phyloP scores from a whole-genome alignment of 2,329 filamentous ascomycete genomes.

The Xylariales sp. region DNA sequence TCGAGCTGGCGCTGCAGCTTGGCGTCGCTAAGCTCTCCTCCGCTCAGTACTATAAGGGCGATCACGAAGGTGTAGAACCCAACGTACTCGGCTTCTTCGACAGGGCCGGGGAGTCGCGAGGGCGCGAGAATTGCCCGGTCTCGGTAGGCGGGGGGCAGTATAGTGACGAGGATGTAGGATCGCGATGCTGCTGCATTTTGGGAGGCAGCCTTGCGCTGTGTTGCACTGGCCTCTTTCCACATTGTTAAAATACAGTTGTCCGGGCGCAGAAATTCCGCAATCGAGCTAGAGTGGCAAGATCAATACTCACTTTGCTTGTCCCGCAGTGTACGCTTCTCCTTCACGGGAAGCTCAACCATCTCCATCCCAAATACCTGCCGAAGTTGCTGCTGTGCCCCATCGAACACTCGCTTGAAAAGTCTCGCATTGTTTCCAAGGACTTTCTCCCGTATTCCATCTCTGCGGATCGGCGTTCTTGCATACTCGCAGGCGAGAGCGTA shows the following conservation, averaged over 20 bases:
- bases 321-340: conserved; percentile 75
- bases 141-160: conserved; percentile 65
- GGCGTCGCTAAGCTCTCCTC: conserved; percentile 69
- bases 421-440: conserved; percentile 69
- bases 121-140: conserved; percentile 64
- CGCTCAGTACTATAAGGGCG: conserved; percentile 69
- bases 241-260: conserved; percentile 1
- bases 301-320: conserved; percentile 62
- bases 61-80: conserved; percentile 79
- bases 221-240: conserved; percentile 29
- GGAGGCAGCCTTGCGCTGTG: conserved; percentile 31
- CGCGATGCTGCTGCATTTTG: conserved; percentile 55
- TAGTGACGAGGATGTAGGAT: conserved; percentile 73
- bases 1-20: conserved; percentile 74
- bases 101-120: conserved; percentile 58
- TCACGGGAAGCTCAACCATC: conserved; percentile 74
- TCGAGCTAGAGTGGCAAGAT: too few relatives aligned
- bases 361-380: conserved; percentile 83
- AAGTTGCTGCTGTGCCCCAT: conserved; percentile 69
- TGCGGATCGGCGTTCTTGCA: conserved; percentile 53
- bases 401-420: conserved; percentile 74
- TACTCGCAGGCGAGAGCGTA: conserved; percentile 65
- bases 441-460: conserved; percentile 61
- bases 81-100: conserved; percentile 73
- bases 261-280: not conserved